Evolutionary conservation across 169 alveolate species (phyloP).

Genomic region (Plasmodium fragile): DNA sequence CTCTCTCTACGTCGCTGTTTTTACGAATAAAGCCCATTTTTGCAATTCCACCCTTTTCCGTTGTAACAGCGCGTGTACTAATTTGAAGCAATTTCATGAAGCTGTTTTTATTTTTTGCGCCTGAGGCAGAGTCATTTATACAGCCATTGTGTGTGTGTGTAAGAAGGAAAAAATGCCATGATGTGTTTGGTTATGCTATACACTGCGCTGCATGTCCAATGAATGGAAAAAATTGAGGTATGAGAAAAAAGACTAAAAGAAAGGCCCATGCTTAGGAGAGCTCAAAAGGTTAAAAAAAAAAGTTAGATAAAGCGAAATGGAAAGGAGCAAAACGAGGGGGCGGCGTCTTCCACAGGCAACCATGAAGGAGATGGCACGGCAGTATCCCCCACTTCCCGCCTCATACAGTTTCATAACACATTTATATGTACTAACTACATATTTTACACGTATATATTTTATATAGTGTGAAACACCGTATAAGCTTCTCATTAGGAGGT

Average conservation of each 20-base stretch:
- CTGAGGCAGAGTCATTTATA: neutral
- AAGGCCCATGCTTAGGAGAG: neutral
- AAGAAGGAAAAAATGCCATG: neutral
- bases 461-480: neutral
- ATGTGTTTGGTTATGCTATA: neutral
- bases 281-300: neutral
- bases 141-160: neutral
- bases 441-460: neutral
- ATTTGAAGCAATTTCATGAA: neutral
- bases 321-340: neutral
- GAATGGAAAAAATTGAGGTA: neutral
- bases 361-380: neutral
- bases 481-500: neutral
- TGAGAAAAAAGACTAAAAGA: neutral
- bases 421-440: neutral
- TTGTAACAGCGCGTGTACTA: neutral
- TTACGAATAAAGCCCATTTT: neutral
- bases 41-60: neutral
- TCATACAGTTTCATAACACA: neutral
- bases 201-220: neutral
- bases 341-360: neutral
- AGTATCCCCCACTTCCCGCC: neutral
- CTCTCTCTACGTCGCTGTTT: neutral
- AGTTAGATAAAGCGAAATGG: neutral
- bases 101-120: neutral